A percentile compares a stretch with the other conserved stretches of the same genome.
These are phyloP conservation scores for Pythium brassicae DNA, from an alignment of 352 stramenopile species.

Conservation along the genomic window DNA sequence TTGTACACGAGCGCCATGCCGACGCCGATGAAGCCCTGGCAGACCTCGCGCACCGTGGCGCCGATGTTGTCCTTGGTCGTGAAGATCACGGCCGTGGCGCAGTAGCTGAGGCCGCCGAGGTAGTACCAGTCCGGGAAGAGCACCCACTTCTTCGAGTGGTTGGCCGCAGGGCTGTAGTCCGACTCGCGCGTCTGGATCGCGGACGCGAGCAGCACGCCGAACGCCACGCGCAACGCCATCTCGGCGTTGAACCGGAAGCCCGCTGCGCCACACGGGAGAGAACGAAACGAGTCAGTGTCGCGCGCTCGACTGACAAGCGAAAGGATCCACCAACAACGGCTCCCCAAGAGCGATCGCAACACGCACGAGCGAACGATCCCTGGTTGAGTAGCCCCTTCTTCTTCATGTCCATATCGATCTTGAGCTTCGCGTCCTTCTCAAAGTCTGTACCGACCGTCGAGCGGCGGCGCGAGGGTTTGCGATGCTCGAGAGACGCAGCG, in stretches of 20 bases:
- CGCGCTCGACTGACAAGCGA: no score
- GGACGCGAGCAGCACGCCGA: conserved; percentile 54
- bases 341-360: not conserved
- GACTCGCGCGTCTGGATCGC: conserved; percentile 47
- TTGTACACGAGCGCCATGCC: conserved; percentile 79
- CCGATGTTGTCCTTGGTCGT: conserved; percentile 69
- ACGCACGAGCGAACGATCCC: conserved; percentile 19
- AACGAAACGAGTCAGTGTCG: not conserved
- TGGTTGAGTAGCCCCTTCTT: conserved; percentile 22
- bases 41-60: conserved; percentile 61
- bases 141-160: conserved; percentile 59
- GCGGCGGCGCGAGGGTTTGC: conserved; percentile 7
- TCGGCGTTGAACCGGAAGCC: conserved; percentile 31
- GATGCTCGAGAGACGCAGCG: conserved; percentile 5
- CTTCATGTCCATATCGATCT: conserved; percentile 21
- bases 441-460: conserved; percentile 38
- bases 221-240: conserved; percentile 49
- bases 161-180: conserved; percentile 21
- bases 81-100: conserved; percentile 71
- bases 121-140: conserved; percentile 72
- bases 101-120: conserved; percentile 70
- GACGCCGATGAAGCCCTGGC: conserved; percentile 61
- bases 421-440: conserved; percentile 14
- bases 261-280: conserved; percentile 7
- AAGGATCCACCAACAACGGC: not conserved